A percentile compares a stretch with the other conserved stretches of the same genome.
These are phyloP conservation scores for Spathaspora sp. DNA, from an alignment of 1,139 yeast genomes.

Conservation along the genomic window DNA sequence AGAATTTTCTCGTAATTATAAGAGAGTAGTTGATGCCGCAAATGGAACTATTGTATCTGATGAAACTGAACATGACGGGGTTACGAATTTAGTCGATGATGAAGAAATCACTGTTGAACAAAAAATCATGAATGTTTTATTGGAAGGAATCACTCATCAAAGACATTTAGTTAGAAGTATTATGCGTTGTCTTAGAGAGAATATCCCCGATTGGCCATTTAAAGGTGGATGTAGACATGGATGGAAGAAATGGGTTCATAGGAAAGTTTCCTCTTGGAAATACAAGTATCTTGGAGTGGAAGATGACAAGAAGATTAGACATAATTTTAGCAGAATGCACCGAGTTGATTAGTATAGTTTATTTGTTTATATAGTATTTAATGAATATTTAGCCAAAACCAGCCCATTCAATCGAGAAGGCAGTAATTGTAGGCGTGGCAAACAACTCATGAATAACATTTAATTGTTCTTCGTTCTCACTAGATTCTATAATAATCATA, in stretches of 20 bases:
- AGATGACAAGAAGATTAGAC: neutral
- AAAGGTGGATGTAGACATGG: neutral
- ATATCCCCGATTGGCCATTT: constrained; percentile 2
- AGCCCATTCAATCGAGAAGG: constrained; percentile 77
- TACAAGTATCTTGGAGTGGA: neutral
- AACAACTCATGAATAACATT: constrained; percentile 8
- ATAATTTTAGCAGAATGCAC: neutral
- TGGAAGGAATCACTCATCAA: neutral
- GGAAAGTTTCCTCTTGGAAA: neutral
- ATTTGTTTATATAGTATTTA: neutral
- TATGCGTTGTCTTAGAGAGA: neutral
- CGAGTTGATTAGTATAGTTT: neutral
- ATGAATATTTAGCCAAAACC: constrained; percentile 57
- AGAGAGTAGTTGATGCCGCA: constrained; percentile 41
- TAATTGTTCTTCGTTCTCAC: constrained; percentile 9
- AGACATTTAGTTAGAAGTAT: constrained; percentile 1
- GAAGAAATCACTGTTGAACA: neutral
- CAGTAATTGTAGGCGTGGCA: constrained; percentile 21
- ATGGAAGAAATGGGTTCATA: neutral
- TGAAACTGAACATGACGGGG: constrained; percentile 3
- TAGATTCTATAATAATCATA: constrained; percentile 56
- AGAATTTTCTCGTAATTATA: constrained; percentile 21
- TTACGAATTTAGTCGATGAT: neutral
- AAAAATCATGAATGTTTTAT: neutral
- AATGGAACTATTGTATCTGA: constrained; percentile 38